A percentile compares a stretch with the other conserved stretches of the same genome.
phyloP scores from a whole-genome alignment of 805 yeast genomes.

The Barnettozyma wickerhamii region DNA sequence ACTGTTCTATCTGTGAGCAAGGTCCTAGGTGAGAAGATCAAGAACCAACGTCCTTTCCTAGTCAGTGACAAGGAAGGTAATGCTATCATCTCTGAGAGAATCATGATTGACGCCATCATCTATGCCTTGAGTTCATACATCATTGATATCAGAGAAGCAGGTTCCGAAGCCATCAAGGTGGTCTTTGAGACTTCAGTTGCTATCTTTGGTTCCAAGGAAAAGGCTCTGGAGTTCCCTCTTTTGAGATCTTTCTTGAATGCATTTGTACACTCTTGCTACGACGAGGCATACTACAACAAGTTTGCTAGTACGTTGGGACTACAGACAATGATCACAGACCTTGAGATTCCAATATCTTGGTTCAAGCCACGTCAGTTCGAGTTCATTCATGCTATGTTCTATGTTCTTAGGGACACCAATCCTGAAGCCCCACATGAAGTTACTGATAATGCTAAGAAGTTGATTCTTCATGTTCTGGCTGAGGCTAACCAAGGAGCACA shows the following conservation, averaged over 20 bases:
- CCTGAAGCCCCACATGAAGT: conserved; percentile 82
- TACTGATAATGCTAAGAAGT: conserved; percentile 60
- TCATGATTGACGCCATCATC: conserved; percentile 69
- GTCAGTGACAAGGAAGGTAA: conserved; percentile 78
- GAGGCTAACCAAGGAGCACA: conserved; percentile 62
- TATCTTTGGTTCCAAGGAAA: conserved; percentile 63
- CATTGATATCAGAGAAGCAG: conserved; percentile 64
- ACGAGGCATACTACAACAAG: conserved; percentile 80
- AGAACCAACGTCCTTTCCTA: conserved; percentile 64
- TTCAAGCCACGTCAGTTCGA: conserved; percentile 78
- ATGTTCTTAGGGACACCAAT: conserved; percentile 86
- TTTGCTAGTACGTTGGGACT: conserved; percentile 88
- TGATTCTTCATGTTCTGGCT: conserved; percentile 59
- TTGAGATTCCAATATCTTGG: conserved; percentile 66
- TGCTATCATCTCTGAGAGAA: conserved; percentile 61
- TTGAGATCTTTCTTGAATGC: conserved; percentile 73
- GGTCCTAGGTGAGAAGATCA: conserved; percentile 62
- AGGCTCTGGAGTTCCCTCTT: conserved; percentile 68
- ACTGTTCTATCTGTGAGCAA: conserved; percentile 74
- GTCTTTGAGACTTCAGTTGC: conserved; percentile 58
- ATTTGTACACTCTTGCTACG: conserved; percentile 88
- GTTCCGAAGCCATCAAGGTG: conserved; percentile 57
- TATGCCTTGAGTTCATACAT: conserved; percentile 78
- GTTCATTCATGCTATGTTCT: conserved; percentile 78
- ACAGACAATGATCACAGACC: conserved; percentile 62